A percentile compares a stretch with the other conserved stretches of the same genome.
Evolutionary conservation across 441 rosid species (phyloP).

Genomic region (Adansonia gregorii): DNA sequence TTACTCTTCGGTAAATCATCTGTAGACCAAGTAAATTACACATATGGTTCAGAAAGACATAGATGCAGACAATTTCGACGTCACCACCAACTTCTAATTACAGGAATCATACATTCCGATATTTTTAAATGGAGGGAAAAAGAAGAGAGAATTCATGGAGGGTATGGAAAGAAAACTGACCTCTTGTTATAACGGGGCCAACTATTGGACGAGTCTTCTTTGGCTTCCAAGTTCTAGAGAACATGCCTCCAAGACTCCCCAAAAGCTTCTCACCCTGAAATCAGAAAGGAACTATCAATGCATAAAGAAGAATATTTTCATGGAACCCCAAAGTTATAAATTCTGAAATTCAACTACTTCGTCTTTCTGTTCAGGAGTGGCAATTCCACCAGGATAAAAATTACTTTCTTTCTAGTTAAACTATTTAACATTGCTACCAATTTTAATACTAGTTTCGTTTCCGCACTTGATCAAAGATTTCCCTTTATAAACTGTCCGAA

Average conservation of each 20-base stretch:
- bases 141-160: background rate
- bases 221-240: conserved; percentile 93
- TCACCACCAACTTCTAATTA: background rate
- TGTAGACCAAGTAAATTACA: conserved; percentile 34
- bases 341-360: background rate
- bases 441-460: background rate
- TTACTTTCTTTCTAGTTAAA: background rate
- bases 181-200: conserved; percentile 78
- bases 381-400: background rate
- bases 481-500: background rate
- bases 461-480: background rate
- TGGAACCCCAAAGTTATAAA: background rate
- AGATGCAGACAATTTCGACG: background rate
- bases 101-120: background rate
- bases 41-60: conserved; percentile 1
- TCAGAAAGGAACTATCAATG: conserved; percentile 22
- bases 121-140: background rate
- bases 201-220: conserved; percentile 71
- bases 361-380: background rate
- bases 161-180: conserved; percentile 38
- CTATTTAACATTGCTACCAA: background rate
- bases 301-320: background rate
- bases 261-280: conserved; percentile 94
- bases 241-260: conserved; percentile 94
- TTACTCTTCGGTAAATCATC: conserved; percentile 51